Evolutionary conservation across 2,329 filamentous ascomycete genomes (phyloP).

Genomic region (Fusarium sp.): DNA sequence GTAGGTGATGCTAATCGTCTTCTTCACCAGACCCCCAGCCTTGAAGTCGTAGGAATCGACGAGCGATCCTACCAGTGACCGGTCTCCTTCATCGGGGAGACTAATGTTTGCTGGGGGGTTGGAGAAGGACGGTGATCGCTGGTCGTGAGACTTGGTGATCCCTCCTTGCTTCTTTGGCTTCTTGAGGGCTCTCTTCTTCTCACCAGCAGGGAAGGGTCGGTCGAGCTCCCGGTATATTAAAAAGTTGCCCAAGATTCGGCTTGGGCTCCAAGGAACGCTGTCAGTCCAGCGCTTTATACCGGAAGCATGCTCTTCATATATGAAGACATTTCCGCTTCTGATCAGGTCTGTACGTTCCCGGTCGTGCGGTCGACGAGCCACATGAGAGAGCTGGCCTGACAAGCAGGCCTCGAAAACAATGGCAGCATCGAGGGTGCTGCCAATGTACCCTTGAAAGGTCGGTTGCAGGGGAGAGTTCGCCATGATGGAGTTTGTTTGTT

Average conservation of each 20-base stretch:
- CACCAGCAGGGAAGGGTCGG: conserved; percentile 80
- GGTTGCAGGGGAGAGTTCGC: conserved; percentile 61
- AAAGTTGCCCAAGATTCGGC: conserved; percentile 85
- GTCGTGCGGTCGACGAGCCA: conserved; percentile 87
- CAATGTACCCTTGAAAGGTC: conserved; percentile 75
- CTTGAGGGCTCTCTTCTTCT: conserved; percentile 87
- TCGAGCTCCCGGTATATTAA: conserved; percentile 87
- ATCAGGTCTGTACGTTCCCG: conserved; percentile 83
- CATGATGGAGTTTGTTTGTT: background rate
- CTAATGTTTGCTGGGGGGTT: background rate
- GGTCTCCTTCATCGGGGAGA: conserved; percentile 48
- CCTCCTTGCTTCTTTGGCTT: conserved; percentile 64
- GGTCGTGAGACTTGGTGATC: conserved; percentile 52
- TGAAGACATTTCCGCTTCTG: conserved; percentile 86
- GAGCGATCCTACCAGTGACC: conserved; percentile 78
- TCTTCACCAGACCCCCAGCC: conserved; percentile 84
- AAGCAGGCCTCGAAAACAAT: conserved; percentile 85
- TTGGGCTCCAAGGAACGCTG: conserved; percentile 90
- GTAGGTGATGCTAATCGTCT: conserved; percentile 86
- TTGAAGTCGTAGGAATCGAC: conserved; percentile 94
- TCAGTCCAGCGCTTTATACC: conserved; percentile 97
- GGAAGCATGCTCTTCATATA: conserved; percentile 91
- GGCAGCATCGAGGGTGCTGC: conserved; percentile 80
- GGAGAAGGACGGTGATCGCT: conserved; percentile 40
- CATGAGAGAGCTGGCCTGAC: conserved; percentile 76